A percentile compares a stretch with the other conserved stretches of the same genome.
Conservation (phyloP, 495 filamentous ascomycete genomes). For the Tetracladium setigerum region DNA sequence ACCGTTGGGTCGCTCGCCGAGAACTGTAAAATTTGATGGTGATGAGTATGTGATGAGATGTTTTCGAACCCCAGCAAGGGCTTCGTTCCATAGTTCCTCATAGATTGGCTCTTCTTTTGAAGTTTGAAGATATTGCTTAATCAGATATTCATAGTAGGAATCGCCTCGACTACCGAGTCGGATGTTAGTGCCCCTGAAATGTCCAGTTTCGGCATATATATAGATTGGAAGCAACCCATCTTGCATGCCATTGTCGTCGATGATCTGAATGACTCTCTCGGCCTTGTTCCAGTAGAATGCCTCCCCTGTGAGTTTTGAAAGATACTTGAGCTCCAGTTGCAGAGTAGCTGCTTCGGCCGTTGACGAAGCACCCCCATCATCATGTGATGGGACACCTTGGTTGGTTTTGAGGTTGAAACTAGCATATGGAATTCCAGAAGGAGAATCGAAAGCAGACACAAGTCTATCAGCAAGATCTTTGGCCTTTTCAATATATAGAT, state of each 20-base stretch:
- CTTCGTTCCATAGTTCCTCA: slow-evolving; percentile 85
- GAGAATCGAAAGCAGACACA: slow-evolving; percentile 78
- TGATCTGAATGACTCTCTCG: slow-evolving; percentile 83
- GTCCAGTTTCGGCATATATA: slow-evolving; percentile 69
- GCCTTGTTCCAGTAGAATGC: slow-evolving; percentile 68
- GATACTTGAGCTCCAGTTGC: slow-evolving; percentile 96
- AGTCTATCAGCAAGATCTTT: slow-evolving; percentile 85
- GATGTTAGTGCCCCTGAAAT: slow-evolving; percentile 77
- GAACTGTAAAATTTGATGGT: slow-evolving; percentile 69
- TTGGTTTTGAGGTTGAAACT: slow-evolving; percentile 79
- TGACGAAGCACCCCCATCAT: slow-evolving; percentile 82
- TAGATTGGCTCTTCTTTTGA: slow-evolving; percentile 80
- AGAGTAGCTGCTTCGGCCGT: slow-evolving; percentile 88
- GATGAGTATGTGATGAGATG: slow-evolving; percentile 85
- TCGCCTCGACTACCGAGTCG: slow-evolving; percentile 89
- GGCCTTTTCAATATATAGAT: slow-evolving; percentile 93
- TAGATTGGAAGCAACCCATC: slow-evolving; percentile 91
- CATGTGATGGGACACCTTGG: slow-evolving; percentile 68
- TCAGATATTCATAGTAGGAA: slow-evolving; percentile 96
- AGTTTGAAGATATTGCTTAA: slow-evolving; percentile 96
- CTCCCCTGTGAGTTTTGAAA: slow-evolving; percentile 91
- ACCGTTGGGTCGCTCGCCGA: slow-evolving; percentile 78
- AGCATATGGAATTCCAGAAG: slow-evolving; percentile 79
- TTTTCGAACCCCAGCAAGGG: slow-evolving; percentile 78
- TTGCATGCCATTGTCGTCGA: slow-evolving; percentile 67